These are phyloP conservation scores for Fusarium sp. DNA, from an alignment of 2,329 filamentous ascomycete genomes.

Conservation along the genomic window DNA sequence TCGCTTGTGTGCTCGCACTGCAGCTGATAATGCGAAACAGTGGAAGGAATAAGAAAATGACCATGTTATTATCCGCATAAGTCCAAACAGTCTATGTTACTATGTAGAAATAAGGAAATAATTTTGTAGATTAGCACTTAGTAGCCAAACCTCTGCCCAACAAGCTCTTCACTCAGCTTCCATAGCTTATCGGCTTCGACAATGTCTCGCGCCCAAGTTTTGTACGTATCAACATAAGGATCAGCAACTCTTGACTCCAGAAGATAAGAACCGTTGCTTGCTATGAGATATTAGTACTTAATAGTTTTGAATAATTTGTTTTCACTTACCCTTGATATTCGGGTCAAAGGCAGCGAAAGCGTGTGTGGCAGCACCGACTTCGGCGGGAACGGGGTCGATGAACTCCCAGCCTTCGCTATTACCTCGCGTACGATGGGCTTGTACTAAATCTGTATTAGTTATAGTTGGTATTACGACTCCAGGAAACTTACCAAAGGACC, in stretches of 20 bases:
- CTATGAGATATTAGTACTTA: constrained; percentile 18
- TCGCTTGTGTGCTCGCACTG: too few relatives aligned
- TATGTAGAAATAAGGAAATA: background rate
- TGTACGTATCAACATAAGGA: constrained; percentile 46
- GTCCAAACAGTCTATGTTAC: background rate
- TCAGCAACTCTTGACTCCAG: constrained; percentile 49
- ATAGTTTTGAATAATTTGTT: fast-evolving
- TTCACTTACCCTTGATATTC: constrained; percentile 41
- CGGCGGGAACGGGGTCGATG: constrained; percentile 35
- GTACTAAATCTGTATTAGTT: constrained; percentile 11
- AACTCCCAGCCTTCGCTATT: constrained; percentile 40
- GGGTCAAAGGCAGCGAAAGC: constrained; percentile 54
- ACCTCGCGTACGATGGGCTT: constrained; percentile 38
- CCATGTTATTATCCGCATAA: background rate
- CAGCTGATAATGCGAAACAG: background rate
- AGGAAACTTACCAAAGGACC: constrained; percentile 26
- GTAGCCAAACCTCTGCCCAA: constrained; percentile 55
- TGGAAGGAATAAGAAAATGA: background rate
- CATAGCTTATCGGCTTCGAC: constrained; percentile 57
- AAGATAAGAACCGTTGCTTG: constrained; percentile 50
- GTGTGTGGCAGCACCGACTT: constrained; percentile 50
- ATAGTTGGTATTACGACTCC: fast-evolving
- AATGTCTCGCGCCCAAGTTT: constrained; percentile 47
- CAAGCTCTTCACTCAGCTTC: constrained; percentile 58
- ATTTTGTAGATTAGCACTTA: constrained; percentile 8